Conservation (phyloP, 2,329 filamentous ascomycete species). For the Penicillium sp. region DNA sequence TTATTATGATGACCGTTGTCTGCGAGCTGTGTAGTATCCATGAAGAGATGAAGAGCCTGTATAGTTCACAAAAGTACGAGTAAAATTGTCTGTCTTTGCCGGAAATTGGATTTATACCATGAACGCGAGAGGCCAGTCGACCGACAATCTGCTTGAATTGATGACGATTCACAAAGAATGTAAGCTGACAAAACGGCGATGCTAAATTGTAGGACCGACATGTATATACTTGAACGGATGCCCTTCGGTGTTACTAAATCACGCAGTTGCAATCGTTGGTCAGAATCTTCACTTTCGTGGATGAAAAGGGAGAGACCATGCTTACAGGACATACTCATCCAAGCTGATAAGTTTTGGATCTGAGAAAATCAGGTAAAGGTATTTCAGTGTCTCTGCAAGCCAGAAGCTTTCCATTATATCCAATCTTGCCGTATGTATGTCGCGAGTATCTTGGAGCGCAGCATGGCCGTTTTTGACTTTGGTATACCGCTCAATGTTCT, state of each 20-base stretch:
- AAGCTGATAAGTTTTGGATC: conserved; percentile 32
- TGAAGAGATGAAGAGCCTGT: too few species aligned
- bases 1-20: too few species aligned
- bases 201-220: background rate
- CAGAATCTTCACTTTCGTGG: background rate
- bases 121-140: too few species aligned
- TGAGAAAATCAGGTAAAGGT: conserved; percentile 38
- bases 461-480: conserved; percentile 41
- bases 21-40: too few species aligned
- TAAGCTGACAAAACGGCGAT: too few species aligned
- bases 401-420: conserved; percentile 41
- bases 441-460: conserved; percentile 39
- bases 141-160: too few species aligned
- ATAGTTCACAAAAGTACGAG: too few species aligned
- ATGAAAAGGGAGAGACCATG: background rate
- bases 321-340: conserved; percentile 34
- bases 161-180: too few species aligned
- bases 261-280: background rate
- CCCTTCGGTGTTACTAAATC: background rate
- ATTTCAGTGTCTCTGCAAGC: conserved; percentile 41
- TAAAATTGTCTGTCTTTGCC: too few species aligned
- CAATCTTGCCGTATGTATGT: conserved; percentile 12
- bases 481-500: conserved; percentile 39
- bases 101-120: too few species aligned
- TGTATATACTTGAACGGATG: background rate